Conservation (phyloP, 192 early-diverging fungal species). For the Backusella morwellensis region DNA sequence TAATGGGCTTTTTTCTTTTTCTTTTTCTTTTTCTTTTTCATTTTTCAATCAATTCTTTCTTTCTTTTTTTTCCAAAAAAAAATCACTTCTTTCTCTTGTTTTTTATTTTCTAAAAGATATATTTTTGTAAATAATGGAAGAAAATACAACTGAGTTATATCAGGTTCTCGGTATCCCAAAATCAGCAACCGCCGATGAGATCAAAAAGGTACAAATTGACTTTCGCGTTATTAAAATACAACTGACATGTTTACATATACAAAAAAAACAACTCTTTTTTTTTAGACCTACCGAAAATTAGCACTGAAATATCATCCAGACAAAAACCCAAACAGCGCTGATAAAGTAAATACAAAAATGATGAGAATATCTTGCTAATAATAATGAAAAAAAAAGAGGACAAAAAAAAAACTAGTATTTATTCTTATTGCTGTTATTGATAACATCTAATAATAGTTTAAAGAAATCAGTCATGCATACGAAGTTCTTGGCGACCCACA, state of each 20-base stretch:
- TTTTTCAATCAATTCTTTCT: not conserved
- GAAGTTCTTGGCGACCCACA: constrained; percentile 74
- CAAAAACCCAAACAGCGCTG: constrained; percentile 51
- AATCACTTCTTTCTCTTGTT: not conserved
- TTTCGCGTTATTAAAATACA: not conserved
- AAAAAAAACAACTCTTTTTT: not conserved
- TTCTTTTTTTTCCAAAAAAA: not conserved
- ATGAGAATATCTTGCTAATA: not conserved
- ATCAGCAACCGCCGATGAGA: constrained; percentile 51
- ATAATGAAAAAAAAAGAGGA: not conserved
- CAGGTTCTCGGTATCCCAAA: constrained; percentile 48
- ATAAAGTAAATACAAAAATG: constrained; percentile 26
- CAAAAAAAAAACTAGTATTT: not conserved
- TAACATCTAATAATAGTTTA: constrained; percentile 54
- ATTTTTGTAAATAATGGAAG: constrained; percentile 38
- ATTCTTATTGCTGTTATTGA: constrained; percentile 20
- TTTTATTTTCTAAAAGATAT: not conserved
- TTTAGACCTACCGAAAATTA: constrained; percentile 43
- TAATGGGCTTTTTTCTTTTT: not conserved
- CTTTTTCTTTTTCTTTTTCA: not conserved
- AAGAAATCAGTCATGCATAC: constrained; percentile 84
- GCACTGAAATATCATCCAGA: constrained; percentile 69
- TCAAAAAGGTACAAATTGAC: constrained; percentile 42
- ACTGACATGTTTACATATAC: not conserved
- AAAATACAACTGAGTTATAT: constrained; percentile 50